Evolutionary conservation across 441 rosid genomes (phyloP).

Genomic region (Bocquillonia castaneifolia): DNA sequence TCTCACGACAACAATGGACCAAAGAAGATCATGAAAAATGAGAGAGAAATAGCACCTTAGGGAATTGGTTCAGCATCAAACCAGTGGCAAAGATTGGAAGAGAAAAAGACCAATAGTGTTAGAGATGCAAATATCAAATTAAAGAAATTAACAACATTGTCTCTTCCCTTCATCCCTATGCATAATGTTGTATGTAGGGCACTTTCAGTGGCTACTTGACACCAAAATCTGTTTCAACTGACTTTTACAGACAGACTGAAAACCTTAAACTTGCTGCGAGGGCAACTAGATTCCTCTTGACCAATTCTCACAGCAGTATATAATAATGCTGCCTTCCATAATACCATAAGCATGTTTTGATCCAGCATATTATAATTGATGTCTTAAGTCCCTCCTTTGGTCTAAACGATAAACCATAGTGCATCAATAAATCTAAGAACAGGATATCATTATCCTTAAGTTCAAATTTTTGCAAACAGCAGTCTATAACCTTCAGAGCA

Average conservation of each 20-base stretch:
- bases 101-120: neutral
- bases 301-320: too few relatives aligned
- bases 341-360: too few relatives aligned
- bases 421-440: neutral
- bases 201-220: neutral
- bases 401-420: too few relatives aligned
- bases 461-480: neutral
- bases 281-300: too few relatives aligned
- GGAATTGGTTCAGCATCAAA: neutral
- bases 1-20: neutral
- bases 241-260: neutral
- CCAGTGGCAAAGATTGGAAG: neutral
- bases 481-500: neutral
- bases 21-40: conserved; percentile 1
- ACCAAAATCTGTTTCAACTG: conserved; percentile 1
- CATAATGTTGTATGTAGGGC: neutral
- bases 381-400: neutral
- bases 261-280: neutral
- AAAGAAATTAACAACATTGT: neutral
- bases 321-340: too few relatives aligned
- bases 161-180: neutral
- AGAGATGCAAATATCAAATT: neutral
- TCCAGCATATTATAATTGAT: too few relatives aligned
- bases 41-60: neutral
- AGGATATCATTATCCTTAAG: neutral